These are phyloP conservation scores for Abortiporus biennis DNA, from an alignment of 1,284 basidiomycete genomes.

Conservation along the genomic window DNA sequence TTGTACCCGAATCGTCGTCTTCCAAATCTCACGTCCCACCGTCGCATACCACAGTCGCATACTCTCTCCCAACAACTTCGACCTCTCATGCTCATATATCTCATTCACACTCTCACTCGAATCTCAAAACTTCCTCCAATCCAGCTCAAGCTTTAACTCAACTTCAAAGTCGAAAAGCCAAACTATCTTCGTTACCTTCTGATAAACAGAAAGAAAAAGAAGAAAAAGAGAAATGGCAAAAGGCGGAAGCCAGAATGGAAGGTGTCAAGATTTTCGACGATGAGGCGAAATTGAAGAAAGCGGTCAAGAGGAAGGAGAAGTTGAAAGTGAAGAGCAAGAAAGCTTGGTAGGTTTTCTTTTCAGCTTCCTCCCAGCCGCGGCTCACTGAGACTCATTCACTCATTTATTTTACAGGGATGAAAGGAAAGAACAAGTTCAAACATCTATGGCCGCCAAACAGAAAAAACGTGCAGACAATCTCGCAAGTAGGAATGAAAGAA, in stretches of 20 bases:
- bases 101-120: slow-evolving; percentile 37
- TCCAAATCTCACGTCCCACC: slow-evolving; percentile 28
- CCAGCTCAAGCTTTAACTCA: slow-evolving; percentile 81
- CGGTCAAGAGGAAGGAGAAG: slow-evolving; percentile 86
- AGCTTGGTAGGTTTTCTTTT: slow-evolving; percentile 58
- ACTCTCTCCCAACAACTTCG: slow-evolving; percentile 49
- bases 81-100: slow-evolving; percentile 5
- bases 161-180: slow-evolving; percentile 67
- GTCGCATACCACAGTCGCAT: slow-evolving; percentile 58
- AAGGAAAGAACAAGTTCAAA: slow-evolving; percentile 70
- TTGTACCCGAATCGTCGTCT: slow-evolving; percentile 51
- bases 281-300: slow-evolving; percentile 79
- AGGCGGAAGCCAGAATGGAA: slow-evolving; percentile 77
- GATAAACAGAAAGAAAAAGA: slow-evolving; percentile 75
- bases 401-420: slow-evolving; percentile 55
- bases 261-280: slow-evolving; percentile 88
- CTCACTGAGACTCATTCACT: slow-evolving; percentile 1
- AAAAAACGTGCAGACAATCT: slow-evolving; percentile 91
- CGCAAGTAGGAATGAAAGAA: slow-evolving; percentile 71
- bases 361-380: slow-evolving; percentile 6
- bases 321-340: slow-evolving; percentile 79
- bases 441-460: slow-evolving; percentile 74
- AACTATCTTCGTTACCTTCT: slow-evolving; percentile 65
- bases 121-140: slow-evolving; percentile 68
- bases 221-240: slow-evolving; percentile 81